phyloP scores from a whole-genome alignment of 2,329 filamentous ascomycete species.

The Diaporthe ampelina region DNA sequence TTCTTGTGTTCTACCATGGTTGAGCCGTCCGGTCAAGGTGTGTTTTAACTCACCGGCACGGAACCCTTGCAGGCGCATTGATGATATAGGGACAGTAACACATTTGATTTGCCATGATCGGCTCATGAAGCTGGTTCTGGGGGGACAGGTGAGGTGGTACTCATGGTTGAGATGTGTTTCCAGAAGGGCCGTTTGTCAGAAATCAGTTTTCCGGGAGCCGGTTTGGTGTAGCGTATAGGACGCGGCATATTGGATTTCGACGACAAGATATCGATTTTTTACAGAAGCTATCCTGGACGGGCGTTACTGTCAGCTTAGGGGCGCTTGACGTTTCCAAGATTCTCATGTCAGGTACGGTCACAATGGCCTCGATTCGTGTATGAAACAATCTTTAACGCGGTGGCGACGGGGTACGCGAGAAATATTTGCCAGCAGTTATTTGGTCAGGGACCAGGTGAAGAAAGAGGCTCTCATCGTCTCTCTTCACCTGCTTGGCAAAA shows the following conservation, averaged over 20 bases:
- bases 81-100: neutral
- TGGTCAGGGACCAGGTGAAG: neutral
- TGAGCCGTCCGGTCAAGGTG: neutral
- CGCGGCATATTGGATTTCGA: constrained; percentile 21
- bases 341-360: constrained; percentile 6
- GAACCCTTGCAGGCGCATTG: constrained; percentile 1
- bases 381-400: constrained; percentile 9
- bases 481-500: no score
- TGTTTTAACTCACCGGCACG: neutral
- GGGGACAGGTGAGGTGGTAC: neutral
- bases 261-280: neutral
- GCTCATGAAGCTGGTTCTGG: neutral
- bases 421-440: neutral
- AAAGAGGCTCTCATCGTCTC: no score
- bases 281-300: neutral
- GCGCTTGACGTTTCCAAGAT: neutral
- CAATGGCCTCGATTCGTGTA: constrained; percentile 4
- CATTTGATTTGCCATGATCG: constrained; percentile 21
- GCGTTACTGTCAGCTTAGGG: neutral
- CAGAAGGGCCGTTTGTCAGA: neutral
- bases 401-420: neutral
- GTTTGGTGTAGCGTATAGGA: constrained; percentile 4
- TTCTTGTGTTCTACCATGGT: constrained; percentile 9
- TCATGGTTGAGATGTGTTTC: neutral
- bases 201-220: neutral